Evolutionary conservation across 345 rosid genomes (phyloP), one percentile per base, ranked within the genome.

Genomic region (Linum usitatissimum): DNA sequence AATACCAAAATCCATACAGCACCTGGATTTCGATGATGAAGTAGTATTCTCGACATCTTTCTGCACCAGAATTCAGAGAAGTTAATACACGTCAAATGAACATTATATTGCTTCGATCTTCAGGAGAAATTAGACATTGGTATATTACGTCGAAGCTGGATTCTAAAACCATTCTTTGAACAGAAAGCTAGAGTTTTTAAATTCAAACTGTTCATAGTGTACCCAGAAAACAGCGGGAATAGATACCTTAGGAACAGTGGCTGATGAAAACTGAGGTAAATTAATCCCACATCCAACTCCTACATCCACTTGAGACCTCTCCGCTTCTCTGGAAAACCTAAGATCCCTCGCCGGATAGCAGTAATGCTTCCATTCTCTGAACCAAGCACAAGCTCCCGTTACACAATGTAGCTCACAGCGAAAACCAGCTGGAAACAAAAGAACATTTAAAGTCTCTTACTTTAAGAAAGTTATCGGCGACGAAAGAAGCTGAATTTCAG

Each of bases 201-300:
- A 45, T 6, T 15, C 17, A 57, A 19, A 15, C 39, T 28, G 14
- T 6, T 20, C 14, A 55, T 15, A 39, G 17, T 42, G 17, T 15
- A 63, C 23, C 1, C 14, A n/a, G n/a, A n/a, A 30, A 40, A 60
- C 45, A 56, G 10, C 8, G 4, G 4, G 14, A 18, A 9, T 20
- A 62, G 55, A 65, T 74, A 93, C 95, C 88, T 77, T 75, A 7
- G 86, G 88, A 67, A 83, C 82, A 63, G 85, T 63, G 30, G 90
- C 84, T 0, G 99, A 86, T 55, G 99, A 93, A 78, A 93, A 87
- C 21, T 83, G 97, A 55, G 91, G 90, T 70, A 93, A 73, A 60
- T 18, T 73, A n/a, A 76, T 63, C 54, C 64, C 74, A 61, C 64
- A 39, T 10, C 60, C 57, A 73, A 42, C 64, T 36, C 42, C 66